Conservation (phyloP, 202 grass and related monocot species). For the Hordeum pubiflorum region DNA sequence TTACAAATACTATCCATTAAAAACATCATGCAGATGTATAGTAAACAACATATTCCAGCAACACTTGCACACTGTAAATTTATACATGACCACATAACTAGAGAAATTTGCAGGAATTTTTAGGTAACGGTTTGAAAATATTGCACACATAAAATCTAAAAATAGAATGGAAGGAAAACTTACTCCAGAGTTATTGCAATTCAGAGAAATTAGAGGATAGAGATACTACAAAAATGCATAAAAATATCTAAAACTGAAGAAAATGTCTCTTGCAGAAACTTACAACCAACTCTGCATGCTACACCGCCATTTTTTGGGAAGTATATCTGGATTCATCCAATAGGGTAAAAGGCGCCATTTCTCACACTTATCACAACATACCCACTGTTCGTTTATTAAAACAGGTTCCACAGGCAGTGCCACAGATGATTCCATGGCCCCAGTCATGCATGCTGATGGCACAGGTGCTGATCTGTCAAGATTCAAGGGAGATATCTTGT, state of each 20-base stretch:
- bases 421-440: slow-evolving; percentile 14
- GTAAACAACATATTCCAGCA: slow-evolving; percentile 7
- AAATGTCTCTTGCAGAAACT: slow-evolving; percentile 33
- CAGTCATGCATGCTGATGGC: slow-evolving; percentile 23
- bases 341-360: slow-evolving; percentile 95
- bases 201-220: slow-evolving; percentile 16
- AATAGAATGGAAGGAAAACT: background rate
- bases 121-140: background rate
- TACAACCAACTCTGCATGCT: slow-evolving; percentile 92
- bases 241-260: slow-evolving; percentile 9
- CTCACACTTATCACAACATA: slow-evolving; percentile 82
- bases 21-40: slow-evolving; percentile 9
- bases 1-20: slow-evolving; percentile 18
- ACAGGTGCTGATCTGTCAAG: slow-evolving; percentile 34
- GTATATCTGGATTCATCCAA: slow-evolving; percentile 61
- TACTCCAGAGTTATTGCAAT: slow-evolving; percentile 9
- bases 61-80: background rate
- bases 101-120: slow-evolving; percentile 3
- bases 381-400: slow-evolving; percentile 91
- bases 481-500: slow-evolving; percentile 15
- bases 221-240: background rate
- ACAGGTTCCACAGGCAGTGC: slow-evolving; percentile 17
- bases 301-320: slow-evolving; percentile 81
- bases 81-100: background rate
- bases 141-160: background rate